Base-by-base conservation (phyloP, 345 rosid genomes). In the Salix exigua region DNA sequence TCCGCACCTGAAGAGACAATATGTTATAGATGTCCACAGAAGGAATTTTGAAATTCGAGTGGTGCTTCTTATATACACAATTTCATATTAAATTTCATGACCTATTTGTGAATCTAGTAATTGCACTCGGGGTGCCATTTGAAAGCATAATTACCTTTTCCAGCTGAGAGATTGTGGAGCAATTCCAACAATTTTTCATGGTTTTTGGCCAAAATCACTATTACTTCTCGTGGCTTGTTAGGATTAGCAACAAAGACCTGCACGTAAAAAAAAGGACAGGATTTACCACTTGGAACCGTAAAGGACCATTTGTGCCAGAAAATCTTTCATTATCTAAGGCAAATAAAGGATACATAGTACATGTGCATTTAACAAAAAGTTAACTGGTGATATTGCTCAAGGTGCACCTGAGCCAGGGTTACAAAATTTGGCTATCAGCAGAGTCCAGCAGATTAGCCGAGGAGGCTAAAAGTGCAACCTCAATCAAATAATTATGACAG, bases 231-330 rank as follows among this genome's bases (percentile, higher is more conserved):
- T 51, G 99, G 98, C 83, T 96, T 96, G 89, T 91, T 91, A 79
- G 98, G 99, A 83, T 96, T 96, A 48, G 99, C 99, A 69, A 93
- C 98, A 84, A 93, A 96, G 77, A 96, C 93, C 97, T 93, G 85
- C 75, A 77, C 7, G 69, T 46, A 42, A 35, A 69, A 23, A 23
- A 26, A 63, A 48, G 21, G 17, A 46, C 48, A 37, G 70, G 1
- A 68, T 17, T 28, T 21, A 62, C 25, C 35, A 30, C 63, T 77
- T 17, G 21, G 33, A 68, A 3, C 30, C 48, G 7, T 33, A 6
- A 17, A 44, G 48, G 30, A 26, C 5, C 30, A 73, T 73, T 31
- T 46, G 31, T 65, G 46, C 62, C 6, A 25, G 28, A 16, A 51
- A 74, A 30, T 63, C 23, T 70, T 50, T 6, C 16, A n/a, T 14